Conservation (phyloP, 345 rosid genomes). For the Bruguiera gymnorhiza region DNA sequence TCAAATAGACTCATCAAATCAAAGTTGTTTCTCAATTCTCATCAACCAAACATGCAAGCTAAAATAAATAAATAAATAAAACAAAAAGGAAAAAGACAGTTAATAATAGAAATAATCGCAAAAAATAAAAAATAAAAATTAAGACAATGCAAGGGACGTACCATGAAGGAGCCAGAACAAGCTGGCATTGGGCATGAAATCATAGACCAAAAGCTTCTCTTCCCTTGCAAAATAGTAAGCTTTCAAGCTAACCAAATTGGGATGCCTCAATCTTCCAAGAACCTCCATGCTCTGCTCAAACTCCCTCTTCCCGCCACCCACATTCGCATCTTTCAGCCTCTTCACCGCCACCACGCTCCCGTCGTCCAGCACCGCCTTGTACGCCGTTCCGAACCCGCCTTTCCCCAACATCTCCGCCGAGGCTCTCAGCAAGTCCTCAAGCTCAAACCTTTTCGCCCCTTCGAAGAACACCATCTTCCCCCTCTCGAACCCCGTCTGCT, state of each 20-base stretch:
- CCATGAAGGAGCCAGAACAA: constrained; percentile 96
- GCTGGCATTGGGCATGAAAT: constrained; percentile 84
- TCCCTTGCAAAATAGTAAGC: constrained; percentile 90
- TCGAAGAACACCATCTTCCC: constrained; percentile 92
- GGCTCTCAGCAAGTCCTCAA: constrained; percentile 82
- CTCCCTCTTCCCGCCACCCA: constrained; percentile 61
- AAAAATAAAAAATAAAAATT: background rate
- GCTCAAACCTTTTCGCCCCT: constrained; percentile 69
- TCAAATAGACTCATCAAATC: too few relatives aligned
- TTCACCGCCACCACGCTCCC: constrained; percentile 88
- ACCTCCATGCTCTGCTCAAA: constrained; percentile 90
- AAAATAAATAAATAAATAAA: too few relatives aligned
- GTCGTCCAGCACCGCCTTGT: constrained; percentile 85
- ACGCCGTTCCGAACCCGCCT: constrained; percentile 90
- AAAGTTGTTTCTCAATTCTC: too few relatives aligned
- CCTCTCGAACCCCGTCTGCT: constrained; percentile 47
- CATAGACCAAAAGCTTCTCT: constrained; percentile 83
- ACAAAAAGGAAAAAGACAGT: background rate
- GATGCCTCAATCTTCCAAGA: constrained; percentile 65
- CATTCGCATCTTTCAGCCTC: constrained; percentile 68
- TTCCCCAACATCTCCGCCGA: constrained; percentile 98
- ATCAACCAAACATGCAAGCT: too few relatives aligned
- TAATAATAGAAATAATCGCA: background rate
- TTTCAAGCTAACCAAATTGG: constrained; percentile 61
- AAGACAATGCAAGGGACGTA: constrained; percentile 27